phyloP scores from a whole-genome alignment of 768 basidiomycete species.

The Amanita inopinata region DNA sequence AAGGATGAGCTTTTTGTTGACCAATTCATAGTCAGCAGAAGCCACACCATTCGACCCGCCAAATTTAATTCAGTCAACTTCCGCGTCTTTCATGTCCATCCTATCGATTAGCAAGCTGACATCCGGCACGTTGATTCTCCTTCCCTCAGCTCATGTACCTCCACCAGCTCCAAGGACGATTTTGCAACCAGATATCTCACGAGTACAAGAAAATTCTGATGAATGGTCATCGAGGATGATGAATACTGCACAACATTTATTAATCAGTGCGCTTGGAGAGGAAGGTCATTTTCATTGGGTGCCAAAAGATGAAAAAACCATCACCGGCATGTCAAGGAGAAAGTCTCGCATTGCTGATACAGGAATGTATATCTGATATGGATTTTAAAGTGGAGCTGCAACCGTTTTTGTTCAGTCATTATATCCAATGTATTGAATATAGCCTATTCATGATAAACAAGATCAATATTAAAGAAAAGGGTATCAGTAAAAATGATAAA shows the following conservation, averaged over 20 bases:
- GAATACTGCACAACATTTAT: slow-evolving; percentile 23
- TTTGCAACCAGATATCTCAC: slow-evolving; percentile 21
- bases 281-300: slow-evolving; percentile 14
- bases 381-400: too few relatives aligned
- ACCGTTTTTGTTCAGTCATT: too few relatives aligned
- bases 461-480: background rate
- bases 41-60: slow-evolving; percentile 39
- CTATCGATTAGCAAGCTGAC: slow-evolving; percentile 14
- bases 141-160: slow-evolving; percentile 37
- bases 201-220: slow-evolving; percentile 21
- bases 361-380: slow-evolving; percentile 38
- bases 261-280: slow-evolving; percentile 26
- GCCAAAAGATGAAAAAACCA: background rate
- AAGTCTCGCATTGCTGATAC: slow-evolving; percentile 34
- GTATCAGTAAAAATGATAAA: background rate
- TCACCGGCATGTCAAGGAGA: slow-evolving; percentile 10
- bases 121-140: slow-evolving; percentile 29
- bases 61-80: slow-evolving; percentile 45
- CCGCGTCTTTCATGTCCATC: slow-evolving; percentile 42
- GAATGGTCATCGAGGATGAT: slow-evolving; percentile 28
- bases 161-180: slow-evolving; percentile 32
- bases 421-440: too few relatives aligned
- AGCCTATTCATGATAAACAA: background rate
- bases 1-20: slow-evolving; percentile 9
- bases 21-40: slow-evolving; percentile 20